phyloP scores from a whole-genome alignment of 371 early-diverging fungal genomes.

The Quaeritorhiza haematococci region DNA sequence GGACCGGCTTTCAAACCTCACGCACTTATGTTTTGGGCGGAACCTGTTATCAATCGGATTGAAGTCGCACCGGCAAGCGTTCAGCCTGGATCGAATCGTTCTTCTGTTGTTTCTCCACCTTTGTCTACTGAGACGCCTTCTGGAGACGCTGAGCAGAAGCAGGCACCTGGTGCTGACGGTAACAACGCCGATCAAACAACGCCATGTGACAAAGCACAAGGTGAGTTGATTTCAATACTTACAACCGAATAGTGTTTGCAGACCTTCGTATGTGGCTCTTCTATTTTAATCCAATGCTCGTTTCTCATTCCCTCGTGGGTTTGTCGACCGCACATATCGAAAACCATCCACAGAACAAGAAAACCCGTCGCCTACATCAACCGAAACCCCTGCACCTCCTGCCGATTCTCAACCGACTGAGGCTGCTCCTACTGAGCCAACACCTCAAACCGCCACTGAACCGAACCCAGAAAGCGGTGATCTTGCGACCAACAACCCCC shows the following conservation, averaged over 20 bases:
- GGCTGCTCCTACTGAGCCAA: background rate
- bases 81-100: background rate
- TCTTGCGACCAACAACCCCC: background rate
- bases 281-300: too few relatives aligned
- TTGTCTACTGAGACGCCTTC: background rate
- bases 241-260: too few relatives aligned
- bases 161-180: too few relatives aligned
- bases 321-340: too few relatives aligned
- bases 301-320: too few relatives aligned
- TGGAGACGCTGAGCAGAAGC: background rate
- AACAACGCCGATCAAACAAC: background rate
- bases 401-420: background rate
- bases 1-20: too few relatives aligned
- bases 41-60: conserved; percentile 16
- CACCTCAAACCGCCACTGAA: background rate
- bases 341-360: background rate
- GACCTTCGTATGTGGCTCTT: too few relatives aligned
- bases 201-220: background rate
- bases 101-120: background rate
- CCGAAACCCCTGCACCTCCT: background rate
- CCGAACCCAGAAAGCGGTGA: background rate
- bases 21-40: conserved; percentile 37
- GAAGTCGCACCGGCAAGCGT: conserved; percentile 10
- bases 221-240: background rate
- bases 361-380: conserved; percentile 2